phyloP scores from a whole-genome alignment of 208 protist genomes.

The Crithidia brevicula region DNA sequence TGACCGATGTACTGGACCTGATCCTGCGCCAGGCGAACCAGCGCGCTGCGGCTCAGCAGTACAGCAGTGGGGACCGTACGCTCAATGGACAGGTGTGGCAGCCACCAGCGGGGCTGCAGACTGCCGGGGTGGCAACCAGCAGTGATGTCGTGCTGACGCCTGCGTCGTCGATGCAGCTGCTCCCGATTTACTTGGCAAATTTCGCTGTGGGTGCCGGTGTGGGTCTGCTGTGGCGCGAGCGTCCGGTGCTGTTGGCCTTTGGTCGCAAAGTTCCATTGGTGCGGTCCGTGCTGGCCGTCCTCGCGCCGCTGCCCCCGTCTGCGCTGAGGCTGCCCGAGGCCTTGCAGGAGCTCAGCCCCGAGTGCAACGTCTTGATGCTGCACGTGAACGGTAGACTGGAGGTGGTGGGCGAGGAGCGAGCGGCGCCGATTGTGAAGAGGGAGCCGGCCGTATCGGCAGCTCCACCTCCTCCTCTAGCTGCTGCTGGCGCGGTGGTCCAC shows the following conservation, averaged over 20 bases:
- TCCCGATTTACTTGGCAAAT: slow-evolving; percentile 35
- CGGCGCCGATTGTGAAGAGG: slow-evolving; percentile 3
- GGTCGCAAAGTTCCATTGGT: slow-evolving; percentile 22
- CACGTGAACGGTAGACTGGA: slow-evolving; percentile 16
- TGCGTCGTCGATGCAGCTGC: slow-evolving; percentile 38
- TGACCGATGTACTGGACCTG: slow-evolving; percentile 29
- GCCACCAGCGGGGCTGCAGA: slow-evolving; percentile 9
- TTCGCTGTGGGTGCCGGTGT: slow-evolving; percentile 30
- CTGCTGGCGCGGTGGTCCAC: background rate
- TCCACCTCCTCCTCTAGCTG: background rate
- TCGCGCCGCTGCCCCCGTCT: slow-evolving; percentile 35
- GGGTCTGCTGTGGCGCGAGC: slow-evolving; percentile 24
- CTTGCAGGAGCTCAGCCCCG: slow-evolving; percentile 33
- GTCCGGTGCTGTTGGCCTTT: background rate
- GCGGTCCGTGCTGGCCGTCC: slow-evolving; percentile 7
- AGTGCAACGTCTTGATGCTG: slow-evolving; percentile 25
- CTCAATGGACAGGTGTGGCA: slow-evolving; percentile 13
- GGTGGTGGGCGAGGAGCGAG: slow-evolving; percentile 19
- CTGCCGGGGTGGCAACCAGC: slow-evolving; percentile 2
- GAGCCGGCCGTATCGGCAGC: background rate
- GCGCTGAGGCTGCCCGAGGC: slow-evolving; percentile 35
- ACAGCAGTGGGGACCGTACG: background rate
- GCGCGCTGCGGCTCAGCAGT: slow-evolving; percentile 18
- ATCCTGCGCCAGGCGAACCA: slow-evolving; percentile 25
- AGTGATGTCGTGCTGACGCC: slow-evolving; percentile 31